Base-by-base conservation (phyloP, 306 rosid genomes). In the Castanospermum australe region DNA sequence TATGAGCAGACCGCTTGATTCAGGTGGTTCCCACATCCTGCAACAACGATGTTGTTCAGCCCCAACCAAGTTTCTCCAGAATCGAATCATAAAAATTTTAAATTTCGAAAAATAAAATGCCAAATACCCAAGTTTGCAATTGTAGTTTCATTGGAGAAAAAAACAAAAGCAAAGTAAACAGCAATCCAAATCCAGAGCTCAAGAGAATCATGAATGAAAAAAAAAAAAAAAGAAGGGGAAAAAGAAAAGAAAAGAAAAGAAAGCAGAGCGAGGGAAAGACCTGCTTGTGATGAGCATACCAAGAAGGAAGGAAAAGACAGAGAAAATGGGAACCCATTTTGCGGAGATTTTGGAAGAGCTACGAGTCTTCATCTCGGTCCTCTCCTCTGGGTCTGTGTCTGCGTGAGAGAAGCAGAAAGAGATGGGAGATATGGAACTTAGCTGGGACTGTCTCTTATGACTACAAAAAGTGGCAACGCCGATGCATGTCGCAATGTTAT, bases 271-370 rank as follows among this genome's bases (percentile, higher is more conserved):
- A 66, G 81, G 24, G 15, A 66, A 33, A 75, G 24, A 92, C 97
- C 97, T 92, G 87, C 79, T 72, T 8, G 92, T 86, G 84, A 90
- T 67, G 84, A 92, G 86, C 84, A 87, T 67, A 10, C 97, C 97
- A 36, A 90, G 15, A 54, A 90, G 18, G 84, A 92, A 92, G 9
- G 89, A 86, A 39, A 84, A 82, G 28, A 84, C n/a, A 52, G 93
- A 92, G 81, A 92, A 82, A 71, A 92, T 68, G n/a, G 93, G 95
- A 83, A 92, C 51, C 97, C 97, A 92, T 83, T 72, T 75, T 2
- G 88, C 69, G 1, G 95, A 87, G 78, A 90, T 83, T 84, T 84
- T 90, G 25, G 56, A 20, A 33, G 86, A 63, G 83, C 79, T 77
- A 33, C 95, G 90, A 63, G 18, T 77, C 83, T 89, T 92, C 93